These are phyloP conservation scores for Gliomastix tumulicola DNA, from an alignment of 2,329 filamentous ascomycete genomes.

Conservation along the genomic window DNA sequence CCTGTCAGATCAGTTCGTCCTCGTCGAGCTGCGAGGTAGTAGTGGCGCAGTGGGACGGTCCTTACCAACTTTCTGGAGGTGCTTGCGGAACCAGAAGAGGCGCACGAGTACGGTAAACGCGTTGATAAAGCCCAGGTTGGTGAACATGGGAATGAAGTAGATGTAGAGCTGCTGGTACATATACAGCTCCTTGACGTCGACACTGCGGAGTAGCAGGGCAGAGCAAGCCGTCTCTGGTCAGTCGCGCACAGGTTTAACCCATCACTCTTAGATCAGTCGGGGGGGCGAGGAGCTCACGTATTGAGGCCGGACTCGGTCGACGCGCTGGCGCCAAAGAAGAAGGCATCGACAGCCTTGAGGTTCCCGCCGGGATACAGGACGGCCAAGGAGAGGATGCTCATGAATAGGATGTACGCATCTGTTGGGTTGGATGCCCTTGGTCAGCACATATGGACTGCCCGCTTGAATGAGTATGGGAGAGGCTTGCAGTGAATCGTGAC, in stretches of 20 bases:
- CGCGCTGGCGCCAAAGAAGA: constrained; percentile 41
- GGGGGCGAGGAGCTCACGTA: too few relatives aligned
- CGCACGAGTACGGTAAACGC: constrained; percentile 38
- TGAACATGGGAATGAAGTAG: constrained; percentile 41
- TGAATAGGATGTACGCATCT: constrained; percentile 8
- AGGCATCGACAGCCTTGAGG: constrained; percentile 32
- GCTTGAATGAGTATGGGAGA: not conserved
- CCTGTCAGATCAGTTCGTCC: too few relatives aligned
- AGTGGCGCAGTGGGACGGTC: too few relatives aligned
- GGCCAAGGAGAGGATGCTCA: constrained; percentile 2
- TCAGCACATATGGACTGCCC: not conserved
- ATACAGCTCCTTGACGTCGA: constrained; percentile 40
- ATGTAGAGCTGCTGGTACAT: constrained; percentile 44
- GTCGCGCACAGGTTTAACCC: too few relatives aligned
- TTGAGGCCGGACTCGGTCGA: constrained; percentile 45
- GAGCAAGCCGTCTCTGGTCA: too few relatives aligned
- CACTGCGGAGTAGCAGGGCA: too few relatives aligned
- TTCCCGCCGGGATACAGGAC: constrained; percentile 5
- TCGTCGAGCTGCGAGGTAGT: too few relatives aligned
- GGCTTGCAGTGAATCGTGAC: constrained; percentile 2
- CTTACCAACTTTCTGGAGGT: constrained; percentile 26
- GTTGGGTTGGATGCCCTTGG: not conserved
- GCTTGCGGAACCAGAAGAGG: constrained; percentile 39
- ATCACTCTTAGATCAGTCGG: too few relatives aligned
- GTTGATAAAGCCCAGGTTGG: constrained; percentile 42